Percentiles rank a stretch among this genome's conserved stretches.
phyloP scores from a whole-genome alignment of 495 filamentous ascomycete genomes.

The Xylaria scruposa region DNA sequence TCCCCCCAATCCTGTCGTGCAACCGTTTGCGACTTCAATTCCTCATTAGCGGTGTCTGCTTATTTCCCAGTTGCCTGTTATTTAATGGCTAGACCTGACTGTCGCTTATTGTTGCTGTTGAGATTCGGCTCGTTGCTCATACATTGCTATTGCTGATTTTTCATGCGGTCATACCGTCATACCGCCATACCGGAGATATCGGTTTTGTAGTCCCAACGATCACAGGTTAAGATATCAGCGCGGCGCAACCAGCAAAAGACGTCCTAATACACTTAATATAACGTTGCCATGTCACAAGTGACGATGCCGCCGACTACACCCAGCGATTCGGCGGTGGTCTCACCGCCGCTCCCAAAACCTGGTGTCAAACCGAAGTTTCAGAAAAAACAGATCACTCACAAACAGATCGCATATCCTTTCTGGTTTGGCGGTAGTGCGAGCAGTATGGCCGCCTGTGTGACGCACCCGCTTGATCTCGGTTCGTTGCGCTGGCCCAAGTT shows the following conservation, averaged over 20 bases:
- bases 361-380: conserved; percentile 35
- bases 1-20: neutral
- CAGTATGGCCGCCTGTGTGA: conserved; percentile 86
- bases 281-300: conserved; percentile 23
- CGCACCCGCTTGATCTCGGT: conserved; percentile 88
- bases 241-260: neutral
- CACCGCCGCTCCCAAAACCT: conserved; percentile 23
- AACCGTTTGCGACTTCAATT: neutral
- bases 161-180: neutral
- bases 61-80: conserved; percentile 15
- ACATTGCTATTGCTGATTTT: neutral
- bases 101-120: conserved; percentile 32
- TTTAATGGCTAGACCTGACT: conserved; percentile 38
- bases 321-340: conserved; percentile 29
- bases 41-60: neutral
- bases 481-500: conserved; percentile 39
- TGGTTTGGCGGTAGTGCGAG: conserved; percentile 96
- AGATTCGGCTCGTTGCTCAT: conserved; percentile 6
- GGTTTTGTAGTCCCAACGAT: neutral
- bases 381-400: conserved; percentile 36
- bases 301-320: conserved; percentile 30
- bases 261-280: neutral
- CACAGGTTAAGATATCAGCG: neutral
- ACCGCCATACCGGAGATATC: neutral
- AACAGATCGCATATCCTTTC: conserved; percentile 73